Base-by-base conservation (phyloP, 768 basidiomycete species). In the Rhizopogon vesiculosus region DNA sequence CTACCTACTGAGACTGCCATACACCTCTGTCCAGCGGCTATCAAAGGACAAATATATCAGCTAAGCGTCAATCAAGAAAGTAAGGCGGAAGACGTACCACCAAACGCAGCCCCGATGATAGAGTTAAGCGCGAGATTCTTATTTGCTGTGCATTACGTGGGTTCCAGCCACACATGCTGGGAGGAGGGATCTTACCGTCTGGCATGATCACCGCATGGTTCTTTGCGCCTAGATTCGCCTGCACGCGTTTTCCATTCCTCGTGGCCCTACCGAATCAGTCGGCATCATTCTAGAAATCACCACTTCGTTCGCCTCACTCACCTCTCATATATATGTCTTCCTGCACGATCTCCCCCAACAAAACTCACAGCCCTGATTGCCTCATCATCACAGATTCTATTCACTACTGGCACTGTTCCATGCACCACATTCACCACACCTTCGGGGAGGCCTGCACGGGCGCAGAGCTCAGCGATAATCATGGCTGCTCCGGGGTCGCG, bases 401-500 rank as follows among this genome's bases (percentile, higher is more conserved):
- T 96, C 45, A 99, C 96, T 2, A 93, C 93, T 1, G 87, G 84
- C 29, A 88, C 85, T 7, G 87, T 85, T 16, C 96, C 96, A 64
- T 99, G 95, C 13, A 98, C 87, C 45, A 97, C 78, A 64, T 93
- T 95, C 54, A 99, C 74, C 31, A 98, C 93, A 59, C 95, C 94
- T 25, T 84, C 71, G n/a, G 91, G 91, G 33, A 93, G 73, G 29
- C 89, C 88, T 54, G 96, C 93, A 53, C 84, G 84, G 70, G 91
- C 84, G 66, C 91, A 93, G 3, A 98, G 80, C 72, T 99, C 96
- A 33, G 94, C 93, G 58, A 99, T 93, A 54, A 99, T 96, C 89
- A 97, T 94, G 6, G 93, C 88, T 13, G 97, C 96, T 46, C 96
- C 96, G 13, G 96, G 96, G 67, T 97, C 95, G 25, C 96, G 86